Evolutionary conservation across 805 yeast genomes (phyloP), one percentile per base, ranked within the genome.

Genomic region (Lipomyces kockii): DNA sequence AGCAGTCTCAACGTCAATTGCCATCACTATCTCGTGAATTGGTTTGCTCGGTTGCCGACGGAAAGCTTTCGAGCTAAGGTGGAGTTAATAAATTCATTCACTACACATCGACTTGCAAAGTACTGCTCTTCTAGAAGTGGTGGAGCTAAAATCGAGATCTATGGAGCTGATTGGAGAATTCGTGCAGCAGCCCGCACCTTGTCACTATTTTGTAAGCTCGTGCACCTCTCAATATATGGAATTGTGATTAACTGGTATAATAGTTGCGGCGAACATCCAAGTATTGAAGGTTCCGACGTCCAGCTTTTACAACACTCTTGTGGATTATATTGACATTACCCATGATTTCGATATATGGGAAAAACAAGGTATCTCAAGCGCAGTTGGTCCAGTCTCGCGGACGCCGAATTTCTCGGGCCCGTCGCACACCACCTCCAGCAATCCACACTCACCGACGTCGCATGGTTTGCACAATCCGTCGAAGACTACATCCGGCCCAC

Each of bases 311-410:
- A 94, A 94, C 76, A 83, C 89, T 4, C 80, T 92, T 78, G 89
- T 90, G 2, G 98, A 94, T 76, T 90, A 83, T 76, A 87, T 91
- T 29, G 90, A 90, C 73, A 83, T 90, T 43, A 86, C 83, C 65
- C 84, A 86, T 63, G 99, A 94, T 77, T 95, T 89, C 78, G 96
- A 91, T 72, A 82, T 85, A 0, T 94, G 98, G 98, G 90, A 88
- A 69, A 76, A 70, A 56, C 68, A 66, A 20, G 67, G 69, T 2
- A 66, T 68, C 12, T 56, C 66, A 5, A 58, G 63, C 2, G 37
- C 56, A 12, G 37, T 62, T 5, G 29, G 61, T 25, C 64, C 69
- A 8, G 32, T 52, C 12, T 11, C 39, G 2, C 52, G 60, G 17
- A 5, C 25, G 17, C 20, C 60, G 11, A 37, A 25, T 20, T 39